Evolutionary conservation across 768 basidiomycete genomes (phyloP).

Genomic region (Lactifluus echinatus): DNA sequence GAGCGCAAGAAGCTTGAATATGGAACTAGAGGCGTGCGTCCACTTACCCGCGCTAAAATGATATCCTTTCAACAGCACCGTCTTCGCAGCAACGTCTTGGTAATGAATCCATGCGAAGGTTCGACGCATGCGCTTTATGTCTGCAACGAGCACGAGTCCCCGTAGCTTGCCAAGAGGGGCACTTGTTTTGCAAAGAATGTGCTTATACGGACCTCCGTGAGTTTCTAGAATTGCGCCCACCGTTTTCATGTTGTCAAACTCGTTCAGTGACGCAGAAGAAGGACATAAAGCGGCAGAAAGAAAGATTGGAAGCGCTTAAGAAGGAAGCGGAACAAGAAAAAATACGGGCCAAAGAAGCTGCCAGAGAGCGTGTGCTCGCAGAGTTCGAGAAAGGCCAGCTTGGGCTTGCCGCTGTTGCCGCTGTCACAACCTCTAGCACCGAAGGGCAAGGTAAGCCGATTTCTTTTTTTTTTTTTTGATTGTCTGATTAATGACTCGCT

Average conservation of each 20-base stretch:
- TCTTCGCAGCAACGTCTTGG: conserved; percentile 63
- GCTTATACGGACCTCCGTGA: conserved; percentile 75
- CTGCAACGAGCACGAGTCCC: conserved; percentile 78
- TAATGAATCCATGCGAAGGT: conserved; percentile 86
- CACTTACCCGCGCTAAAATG: not conserved
- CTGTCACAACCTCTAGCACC: conserved; percentile 34
- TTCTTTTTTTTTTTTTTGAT: conserved; percentile 20
- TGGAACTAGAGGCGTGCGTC: conserved; percentile 65
- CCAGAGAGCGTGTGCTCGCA: conserved; percentile 77
- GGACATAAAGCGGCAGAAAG: conserved; percentile 88
- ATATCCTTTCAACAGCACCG: not conserved
- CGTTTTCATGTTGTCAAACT: conserved; percentile 1
- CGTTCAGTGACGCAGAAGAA: conserved; percentile 75
- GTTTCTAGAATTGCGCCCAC: conserved; percentile 23
- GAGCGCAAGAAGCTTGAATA: conserved; percentile 82
- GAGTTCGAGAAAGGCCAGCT: conserved; percentile 89
- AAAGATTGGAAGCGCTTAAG: conserved; percentile 61
- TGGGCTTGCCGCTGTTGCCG: conserved; percentile 45
- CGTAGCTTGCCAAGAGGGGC: conserved; percentile 74
- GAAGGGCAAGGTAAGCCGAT: conserved; percentile 30
- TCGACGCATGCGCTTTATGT: conserved; percentile 88
- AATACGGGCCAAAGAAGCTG: conserved; percentile 55
- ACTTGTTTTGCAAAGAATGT: conserved; percentile 95
- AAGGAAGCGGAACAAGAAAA: conserved; percentile 78
- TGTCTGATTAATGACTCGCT: not conserved